These are phyloP conservation scores for Metschnikowia kunwiensis DNA, from an alignment of 805 yeast species.

Conservation along the genomic window DNA sequence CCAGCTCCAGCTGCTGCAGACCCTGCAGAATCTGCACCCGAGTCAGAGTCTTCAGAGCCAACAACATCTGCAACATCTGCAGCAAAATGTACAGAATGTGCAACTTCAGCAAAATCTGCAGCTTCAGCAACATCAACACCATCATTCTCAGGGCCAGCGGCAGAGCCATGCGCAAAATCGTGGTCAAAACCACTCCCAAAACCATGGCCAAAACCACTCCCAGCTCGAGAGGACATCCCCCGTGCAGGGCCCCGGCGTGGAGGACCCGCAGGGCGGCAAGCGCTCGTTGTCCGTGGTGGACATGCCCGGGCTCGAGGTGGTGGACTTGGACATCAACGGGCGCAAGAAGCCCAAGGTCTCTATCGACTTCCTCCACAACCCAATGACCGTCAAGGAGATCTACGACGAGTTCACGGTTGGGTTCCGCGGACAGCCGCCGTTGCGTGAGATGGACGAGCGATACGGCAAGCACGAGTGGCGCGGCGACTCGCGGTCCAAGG, in stretches of 20 bases:
- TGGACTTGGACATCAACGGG: conserved; percentile 15
- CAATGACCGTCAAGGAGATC: conserved; percentile 43
- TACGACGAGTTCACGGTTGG: conserved; percentile 46
- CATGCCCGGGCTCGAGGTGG: conserved; percentile 20
- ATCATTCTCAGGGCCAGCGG: conserved; percentile 1
- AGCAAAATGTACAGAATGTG: too few species aligned
- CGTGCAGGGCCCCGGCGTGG: too few species aligned
- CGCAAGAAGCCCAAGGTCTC: conserved; percentile 36
- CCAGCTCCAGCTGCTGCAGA: conserved; percentile 4
- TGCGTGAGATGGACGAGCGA: conserved; percentile 40
- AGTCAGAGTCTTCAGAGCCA: too few species aligned
- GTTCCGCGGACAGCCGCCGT: conserved; percentile 42
- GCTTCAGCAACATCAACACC: conserved; percentile 6
- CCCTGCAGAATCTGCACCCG: too few species aligned
- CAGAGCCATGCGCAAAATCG: background rate
- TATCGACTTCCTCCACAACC: conserved; percentile 42
- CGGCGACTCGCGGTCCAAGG: conserved; percentile 45
- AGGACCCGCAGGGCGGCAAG: conserved; percentile 4
- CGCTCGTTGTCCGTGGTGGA: conserved; percentile 12
- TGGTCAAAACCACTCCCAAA: background rate
- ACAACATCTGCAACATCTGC: background rate
- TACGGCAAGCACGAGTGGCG: conserved; percentile 46
- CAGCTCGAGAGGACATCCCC: too few species aligned
- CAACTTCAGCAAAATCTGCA: background rate
- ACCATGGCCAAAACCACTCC: background rate